Evolutionary conservation across 768 basidiomycete species (phyloP).

Genomic region (Clavulina sp.): DNA sequence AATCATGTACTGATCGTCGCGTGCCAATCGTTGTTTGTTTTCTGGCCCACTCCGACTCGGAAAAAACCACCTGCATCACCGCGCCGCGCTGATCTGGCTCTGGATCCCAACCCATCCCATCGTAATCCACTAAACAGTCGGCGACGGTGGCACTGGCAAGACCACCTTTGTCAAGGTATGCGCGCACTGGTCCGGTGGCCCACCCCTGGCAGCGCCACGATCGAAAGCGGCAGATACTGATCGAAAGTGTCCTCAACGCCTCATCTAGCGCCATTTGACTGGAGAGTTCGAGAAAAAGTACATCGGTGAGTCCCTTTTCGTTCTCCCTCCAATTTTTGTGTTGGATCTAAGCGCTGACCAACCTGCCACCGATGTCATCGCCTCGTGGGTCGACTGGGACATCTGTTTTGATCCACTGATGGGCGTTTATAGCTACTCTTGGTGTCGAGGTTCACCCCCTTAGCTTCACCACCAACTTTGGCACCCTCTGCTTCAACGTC

Average conservation of each 20-base stretch:
- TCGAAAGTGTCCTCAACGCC: not conserved
- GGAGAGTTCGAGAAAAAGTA: conserved; percentile 99
- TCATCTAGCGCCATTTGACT: conserved; percentile 77
- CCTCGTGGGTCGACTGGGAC: not conserved
- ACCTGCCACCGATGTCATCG: too few species aligned
- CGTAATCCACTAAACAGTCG: conserved; percentile 36
- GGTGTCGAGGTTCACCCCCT: conserved; percentile 99
- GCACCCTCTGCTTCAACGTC: conserved; percentile 97
- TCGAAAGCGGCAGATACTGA: not conserved
- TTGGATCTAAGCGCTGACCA: too few species aligned
- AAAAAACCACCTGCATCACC: not conserved
- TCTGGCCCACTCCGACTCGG: not conserved
- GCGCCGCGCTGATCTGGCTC: not conserved
- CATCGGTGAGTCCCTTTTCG: conserved; percentile 46
- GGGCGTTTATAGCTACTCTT: conserved; percentile 57
- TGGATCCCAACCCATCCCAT: conserved; percentile 3
- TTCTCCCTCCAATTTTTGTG: not conserved
- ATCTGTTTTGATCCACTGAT: not conserved
- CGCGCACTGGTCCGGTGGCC: conserved; percentile 13
- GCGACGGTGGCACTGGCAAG: conserved; percentile 94
- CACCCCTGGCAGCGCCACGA: too few species aligned
- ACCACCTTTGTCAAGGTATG: conserved; percentile 94
- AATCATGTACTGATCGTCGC: too few species aligned
- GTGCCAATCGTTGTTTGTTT: too few species aligned
- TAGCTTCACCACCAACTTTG: conserved; percentile 92